Percentiles rank a stretch among this genome's conserved stretches.
phyloP scores from a whole-genome alignment of 2,329 filamentous ascomycete species.

The Cyanodermella asteris region DNA sequence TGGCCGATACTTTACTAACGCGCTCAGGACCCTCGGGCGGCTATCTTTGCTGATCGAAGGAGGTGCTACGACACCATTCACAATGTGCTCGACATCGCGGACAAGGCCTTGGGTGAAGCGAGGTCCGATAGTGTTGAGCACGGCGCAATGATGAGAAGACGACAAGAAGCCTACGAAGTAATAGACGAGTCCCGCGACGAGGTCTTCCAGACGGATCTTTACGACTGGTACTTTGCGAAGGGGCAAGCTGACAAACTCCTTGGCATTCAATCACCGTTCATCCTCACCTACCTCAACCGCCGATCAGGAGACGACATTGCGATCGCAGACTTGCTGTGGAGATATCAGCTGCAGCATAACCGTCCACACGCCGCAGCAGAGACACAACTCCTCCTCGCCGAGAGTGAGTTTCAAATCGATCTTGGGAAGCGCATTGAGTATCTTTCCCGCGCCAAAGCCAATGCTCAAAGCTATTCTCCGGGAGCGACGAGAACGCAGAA shows the following conservation, averaged over 20 bases:
- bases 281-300: conserved; percentile 65
- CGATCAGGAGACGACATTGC: conserved; percentile 49
- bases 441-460: conserved; percentile 74
- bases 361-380: conserved; percentile 71
- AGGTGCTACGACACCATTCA: conserved; percentile 77
- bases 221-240: conserved; percentile 85
- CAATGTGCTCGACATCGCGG: conserved; percentile 55
- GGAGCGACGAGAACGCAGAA: conserved; percentile 60
- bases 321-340: conserved; percentile 80
- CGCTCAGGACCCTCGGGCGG: conserved; percentile 41
- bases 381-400: conserved; percentile 65
- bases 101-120: conserved; percentile 44
- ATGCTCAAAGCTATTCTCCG: conserved; percentile 62
- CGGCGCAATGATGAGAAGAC: conserved; percentile 54
- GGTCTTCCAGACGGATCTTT: conserved; percentile 89
- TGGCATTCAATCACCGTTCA: conserved; percentile 62
- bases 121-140: conserved; percentile 55
- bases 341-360: conserved; percentile 69
- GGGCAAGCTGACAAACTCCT: conserved; percentile 72
- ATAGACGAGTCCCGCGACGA: conserved; percentile 77
- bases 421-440: conserved; percentile 75
- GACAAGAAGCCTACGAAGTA: conserved; percentile 72
- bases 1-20: conserved; percentile 6
- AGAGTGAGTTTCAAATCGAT: conserved; percentile 58
- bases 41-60: conserved; percentile 48